phyloP scores from a whole-genome alignment of 352 stramenopile genomes.

The Pythium biforme region DNA sequence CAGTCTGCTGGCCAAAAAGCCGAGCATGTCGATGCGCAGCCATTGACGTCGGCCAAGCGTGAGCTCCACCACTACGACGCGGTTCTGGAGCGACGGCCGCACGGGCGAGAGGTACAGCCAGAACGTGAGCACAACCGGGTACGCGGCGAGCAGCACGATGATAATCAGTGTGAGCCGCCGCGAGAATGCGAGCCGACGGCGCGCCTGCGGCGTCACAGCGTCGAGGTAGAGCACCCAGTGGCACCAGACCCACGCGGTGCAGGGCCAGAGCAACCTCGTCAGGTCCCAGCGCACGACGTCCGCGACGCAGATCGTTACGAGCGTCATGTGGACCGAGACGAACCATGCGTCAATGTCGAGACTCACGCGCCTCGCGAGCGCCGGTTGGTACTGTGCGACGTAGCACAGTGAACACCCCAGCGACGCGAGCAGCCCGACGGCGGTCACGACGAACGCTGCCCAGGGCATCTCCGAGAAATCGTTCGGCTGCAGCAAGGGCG shows the following conservation, averaged over 20 bases:
- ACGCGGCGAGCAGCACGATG: not conserved
- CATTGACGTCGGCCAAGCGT: not conserved
- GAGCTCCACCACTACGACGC: not conserved
- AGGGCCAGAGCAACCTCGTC: not conserved
- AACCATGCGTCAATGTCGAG: constrained; percentile 17
- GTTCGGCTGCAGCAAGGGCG: not conserved
- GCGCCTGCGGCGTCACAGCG: constrained; percentile 1
- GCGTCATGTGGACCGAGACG: constrained; percentile 1
- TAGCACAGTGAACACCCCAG: not conserved
- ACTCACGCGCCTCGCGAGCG: not conserved
- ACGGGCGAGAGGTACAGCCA: not conserved
- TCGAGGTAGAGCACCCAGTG: constrained; percentile 14
- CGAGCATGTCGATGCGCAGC: constrained; percentile 2
- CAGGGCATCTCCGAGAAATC: not conserved
- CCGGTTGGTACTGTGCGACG: not conserved
- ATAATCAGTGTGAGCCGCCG: not conserved
- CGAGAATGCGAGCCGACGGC: not conserved
- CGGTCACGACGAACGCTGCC: not conserved
- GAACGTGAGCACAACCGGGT: not conserved
- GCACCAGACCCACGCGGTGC: constrained; percentile 5
- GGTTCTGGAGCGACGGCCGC: not conserved
- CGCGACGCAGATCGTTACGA: not conserved
- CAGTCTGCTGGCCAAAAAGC: not conserved
- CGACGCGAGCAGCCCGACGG: not conserved
- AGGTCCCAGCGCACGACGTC: constrained; percentile 1